A percentile compares a stretch with the other conserved stretches of the same genome.
phyloP scores from a whole-genome alignment of 2,329 filamentous ascomycete species.

The Stachybotrys elegans region DNA sequence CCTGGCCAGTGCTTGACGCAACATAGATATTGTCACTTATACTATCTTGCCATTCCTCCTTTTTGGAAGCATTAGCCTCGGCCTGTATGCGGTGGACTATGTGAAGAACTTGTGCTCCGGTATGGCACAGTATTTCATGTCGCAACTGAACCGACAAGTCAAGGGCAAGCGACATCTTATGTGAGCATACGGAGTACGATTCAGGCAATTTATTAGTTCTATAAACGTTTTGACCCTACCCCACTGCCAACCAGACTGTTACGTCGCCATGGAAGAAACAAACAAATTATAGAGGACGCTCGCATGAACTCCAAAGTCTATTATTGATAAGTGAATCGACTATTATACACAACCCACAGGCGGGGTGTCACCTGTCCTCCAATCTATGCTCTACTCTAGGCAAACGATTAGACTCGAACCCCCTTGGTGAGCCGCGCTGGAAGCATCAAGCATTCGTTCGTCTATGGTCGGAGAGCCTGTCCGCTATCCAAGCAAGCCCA shows the following conservation, averaged over 20 bases:
- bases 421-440: background rate
- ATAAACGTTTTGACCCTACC: too few species aligned
- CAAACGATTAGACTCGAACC: background rate
- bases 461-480: background rate
- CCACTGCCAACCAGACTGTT: too few species aligned
- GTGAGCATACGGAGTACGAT: too few species aligned
- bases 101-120: background rate
- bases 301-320: constrained; percentile 1
- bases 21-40: constrained; percentile 1
- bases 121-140: background rate
- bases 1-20: background rate
- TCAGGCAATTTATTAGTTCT: too few species aligned
- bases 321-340: background rate
- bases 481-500: background rate
- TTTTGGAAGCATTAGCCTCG: background rate
- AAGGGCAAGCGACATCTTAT: background rate
- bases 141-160: background rate
- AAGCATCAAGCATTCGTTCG: background rate
- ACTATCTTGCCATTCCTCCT: background rate
- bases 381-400: background rate
- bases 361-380: background rate
- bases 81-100: background rate
- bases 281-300: too few species aligned
- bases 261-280: too few species aligned
- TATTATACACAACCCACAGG: background rate